These are phyloP conservation scores for Otatea glauca DNA, from an alignment of 176 grass and related monocot species.

Conservation along the genomic window DNA sequence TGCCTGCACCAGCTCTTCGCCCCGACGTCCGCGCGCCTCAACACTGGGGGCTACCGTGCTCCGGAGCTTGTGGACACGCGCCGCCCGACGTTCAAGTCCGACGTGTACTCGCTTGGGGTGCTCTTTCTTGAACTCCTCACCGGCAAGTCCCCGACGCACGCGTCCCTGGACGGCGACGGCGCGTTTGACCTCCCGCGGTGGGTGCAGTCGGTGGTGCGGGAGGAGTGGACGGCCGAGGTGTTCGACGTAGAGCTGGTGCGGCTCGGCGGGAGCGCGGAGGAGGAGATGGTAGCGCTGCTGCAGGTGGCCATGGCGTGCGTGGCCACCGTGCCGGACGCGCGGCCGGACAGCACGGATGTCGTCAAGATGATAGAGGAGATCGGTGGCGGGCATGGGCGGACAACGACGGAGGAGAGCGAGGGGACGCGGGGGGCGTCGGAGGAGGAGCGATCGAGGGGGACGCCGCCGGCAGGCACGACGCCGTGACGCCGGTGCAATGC, in stretches of 20 bases:
- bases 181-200: slow-evolving; percentile 74
- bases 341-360: slow-evolving; percentile 57
- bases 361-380: slow-evolving; percentile 75
- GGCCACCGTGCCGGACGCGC: slow-evolving; percentile 59
- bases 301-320: slow-evolving; percentile 93
- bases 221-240: slow-evolving; percentile 98
- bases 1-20: slow-evolving; percentile 60
- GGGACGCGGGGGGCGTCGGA: slow-evolving; percentile 46
- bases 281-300: slow-evolving; percentile 93
- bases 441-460: slow-evolving; percentile 51
- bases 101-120: slow-evolving; percentile 86
- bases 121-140: slow-evolving; percentile 82
- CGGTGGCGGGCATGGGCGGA: slow-evolving; percentile 27
- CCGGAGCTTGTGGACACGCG: slow-evolving; percentile 75
- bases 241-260: slow-evolving; percentile 83
- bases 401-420: slow-evolving; percentile 50
- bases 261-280: slow-evolving; percentile 57
- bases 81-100: slow-evolving; percentile 68
- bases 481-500: slow-evolving; percentile 43
- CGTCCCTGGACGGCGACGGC: slow-evolving; percentile 54
- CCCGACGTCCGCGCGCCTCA: slow-evolving; percentile 36
- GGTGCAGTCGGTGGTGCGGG: slow-evolving; percentile 94
- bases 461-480: slow-evolving; percentile 43
- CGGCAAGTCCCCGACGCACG: slow-evolving; percentile 57
- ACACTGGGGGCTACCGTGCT: slow-evolving; percentile 61